Percentiles rank a stretch among this genome's conserved stretches.
These are phyloP conservation scores for Boletus rubroflammeus DNA, from an alignment of 768 basidiomycete species.

Conservation along the genomic window DNA sequence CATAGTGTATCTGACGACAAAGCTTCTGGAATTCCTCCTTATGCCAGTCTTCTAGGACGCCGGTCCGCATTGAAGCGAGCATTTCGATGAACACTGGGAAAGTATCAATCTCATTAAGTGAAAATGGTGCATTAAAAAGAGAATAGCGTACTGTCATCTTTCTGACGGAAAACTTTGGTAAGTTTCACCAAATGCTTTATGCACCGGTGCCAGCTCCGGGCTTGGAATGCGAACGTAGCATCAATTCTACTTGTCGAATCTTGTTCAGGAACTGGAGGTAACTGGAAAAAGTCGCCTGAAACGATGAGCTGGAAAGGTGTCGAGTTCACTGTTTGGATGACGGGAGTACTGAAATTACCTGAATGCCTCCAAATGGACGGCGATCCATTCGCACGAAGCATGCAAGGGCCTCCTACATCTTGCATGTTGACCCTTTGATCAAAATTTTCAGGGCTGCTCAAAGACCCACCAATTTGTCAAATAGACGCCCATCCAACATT, in stretches of 20 bases:
- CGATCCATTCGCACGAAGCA: slow-evolving; percentile 37
- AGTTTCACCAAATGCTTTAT: slow-evolving; percentile 46
- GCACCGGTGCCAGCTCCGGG: slow-evolving; percentile 54
- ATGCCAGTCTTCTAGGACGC: slow-evolving; percentile 60
- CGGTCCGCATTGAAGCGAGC: slow-evolving; percentile 97
- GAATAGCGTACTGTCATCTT: slow-evolving; percentile 43
- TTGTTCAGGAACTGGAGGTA: slow-evolving; percentile 63
- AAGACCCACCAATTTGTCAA: slow-evolving; percentile 63
- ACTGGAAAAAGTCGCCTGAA: slow-evolving; percentile 78
- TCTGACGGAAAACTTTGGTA: slow-evolving; percentile 71
- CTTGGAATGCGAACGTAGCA: slow-evolving; percentile 64
- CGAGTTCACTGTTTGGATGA: slow-evolving; percentile 1
- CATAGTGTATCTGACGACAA: slow-evolving; percentile 59
- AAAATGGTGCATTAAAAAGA: background rate
- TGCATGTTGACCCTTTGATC: background rate
- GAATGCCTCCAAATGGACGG: slow-evolving; percentile 66
- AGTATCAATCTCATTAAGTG: background rate
- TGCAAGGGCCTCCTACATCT: slow-evolving; percentile 36
- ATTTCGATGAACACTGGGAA: slow-evolving; percentile 82
- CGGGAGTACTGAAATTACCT: slow-evolving; percentile 33
- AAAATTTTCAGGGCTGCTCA: slow-evolving; percentile 31
- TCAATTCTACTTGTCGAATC: slow-evolving; percentile 48
- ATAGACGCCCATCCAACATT: slow-evolving; percentile 68
- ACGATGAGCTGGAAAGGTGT: slow-evolving; percentile 52
- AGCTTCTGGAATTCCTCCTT: slow-evolving; percentile 66